phyloP scores from a whole-genome alignment of 257 asterid species.

The Solanum peruvianum region DNA sequence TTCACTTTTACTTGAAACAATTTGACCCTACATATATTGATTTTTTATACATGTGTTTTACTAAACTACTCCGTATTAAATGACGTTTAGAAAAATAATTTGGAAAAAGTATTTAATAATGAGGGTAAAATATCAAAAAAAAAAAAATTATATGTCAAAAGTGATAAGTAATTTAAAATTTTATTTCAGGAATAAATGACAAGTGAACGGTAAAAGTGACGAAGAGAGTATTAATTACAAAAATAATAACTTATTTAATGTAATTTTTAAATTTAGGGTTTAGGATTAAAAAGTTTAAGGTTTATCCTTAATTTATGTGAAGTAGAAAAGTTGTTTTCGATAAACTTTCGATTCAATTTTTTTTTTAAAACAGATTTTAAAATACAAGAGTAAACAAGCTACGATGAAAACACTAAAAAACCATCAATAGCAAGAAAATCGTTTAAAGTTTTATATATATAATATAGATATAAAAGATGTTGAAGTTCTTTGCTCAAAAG shows the following conservation, averaged over 20 bases:
- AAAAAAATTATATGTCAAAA: no score
- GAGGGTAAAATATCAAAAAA: no score
- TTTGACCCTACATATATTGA: no score
- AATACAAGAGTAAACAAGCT: neutral
- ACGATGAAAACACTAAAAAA: neutral
- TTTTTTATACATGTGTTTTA: neutral
- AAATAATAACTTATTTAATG: neutral
- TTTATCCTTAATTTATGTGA: neutral
- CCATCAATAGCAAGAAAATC: no score
- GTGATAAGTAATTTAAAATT: neutral
- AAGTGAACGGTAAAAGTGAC: neutral
- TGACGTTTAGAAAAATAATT: no score
- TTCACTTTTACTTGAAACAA: no score
- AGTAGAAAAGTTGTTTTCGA: neutral
- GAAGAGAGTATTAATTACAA: neutral
- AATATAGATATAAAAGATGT: no score
- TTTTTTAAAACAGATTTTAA: neutral
- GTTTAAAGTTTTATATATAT: no score
- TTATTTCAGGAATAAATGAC: neutral
- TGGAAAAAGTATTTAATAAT: no score
- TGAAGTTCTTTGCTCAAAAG: no score
- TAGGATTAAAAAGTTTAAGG: no score
- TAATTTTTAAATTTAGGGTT: neutral
- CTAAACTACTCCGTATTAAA: neutral
- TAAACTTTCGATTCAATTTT: neutral